phyloP scores from a whole-genome alignment of 352 stramenopile species.

The Globisporangium echinulatum region DNA sequence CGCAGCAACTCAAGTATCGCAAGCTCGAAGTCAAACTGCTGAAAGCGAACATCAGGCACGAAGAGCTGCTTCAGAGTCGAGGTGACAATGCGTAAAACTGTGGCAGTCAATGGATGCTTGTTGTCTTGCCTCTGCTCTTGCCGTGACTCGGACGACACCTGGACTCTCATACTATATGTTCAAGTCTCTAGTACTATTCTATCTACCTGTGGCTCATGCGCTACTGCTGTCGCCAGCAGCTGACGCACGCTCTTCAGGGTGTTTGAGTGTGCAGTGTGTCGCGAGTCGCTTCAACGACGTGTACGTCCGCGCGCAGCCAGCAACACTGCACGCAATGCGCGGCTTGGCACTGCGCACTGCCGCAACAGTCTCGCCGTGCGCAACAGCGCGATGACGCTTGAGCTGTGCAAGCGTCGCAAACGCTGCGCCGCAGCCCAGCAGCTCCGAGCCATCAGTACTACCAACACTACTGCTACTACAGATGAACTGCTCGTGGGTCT shows the following conservation, averaged over 20 bases:
- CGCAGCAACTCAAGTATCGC: too few species aligned
- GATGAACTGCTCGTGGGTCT: slow-evolving; percentile 21
- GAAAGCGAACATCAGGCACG: too few species aligned
- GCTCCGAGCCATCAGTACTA: background rate
- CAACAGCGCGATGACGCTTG: slow-evolving; percentile 21
- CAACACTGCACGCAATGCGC: slow-evolving; percentile 19
- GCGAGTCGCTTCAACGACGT: slow-evolving; percentile 25
- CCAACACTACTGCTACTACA: slow-evolving; percentile 10
- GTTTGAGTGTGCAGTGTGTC: slow-evolving; percentile 23
- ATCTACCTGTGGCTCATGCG: background rate
- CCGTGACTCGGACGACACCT: too few species aligned
- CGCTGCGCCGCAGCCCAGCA: slow-evolving; percentile 19
- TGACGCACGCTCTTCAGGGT: background rate
- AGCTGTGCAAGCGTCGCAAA: slow-evolving; percentile 22
- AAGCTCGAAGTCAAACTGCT: too few species aligned
- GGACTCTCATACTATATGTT: too few species aligned
- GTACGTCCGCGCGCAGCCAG: slow-evolving; percentile 36
- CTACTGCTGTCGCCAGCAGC: background rate
- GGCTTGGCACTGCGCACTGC: slow-evolving; percentile 1
- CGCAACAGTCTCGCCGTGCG: background rate
- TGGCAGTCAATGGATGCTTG: too few species aligned
- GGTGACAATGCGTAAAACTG: too few species aligned
- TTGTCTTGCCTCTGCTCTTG: too few species aligned
- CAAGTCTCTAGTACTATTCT: background rate
- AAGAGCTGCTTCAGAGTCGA: too few species aligned